Percentiles rank a stretch among this genome's conserved stretches.
Evolutionary conservation across 441 rosid species (phyloP).

Genomic region (Iberis amara): DNA sequence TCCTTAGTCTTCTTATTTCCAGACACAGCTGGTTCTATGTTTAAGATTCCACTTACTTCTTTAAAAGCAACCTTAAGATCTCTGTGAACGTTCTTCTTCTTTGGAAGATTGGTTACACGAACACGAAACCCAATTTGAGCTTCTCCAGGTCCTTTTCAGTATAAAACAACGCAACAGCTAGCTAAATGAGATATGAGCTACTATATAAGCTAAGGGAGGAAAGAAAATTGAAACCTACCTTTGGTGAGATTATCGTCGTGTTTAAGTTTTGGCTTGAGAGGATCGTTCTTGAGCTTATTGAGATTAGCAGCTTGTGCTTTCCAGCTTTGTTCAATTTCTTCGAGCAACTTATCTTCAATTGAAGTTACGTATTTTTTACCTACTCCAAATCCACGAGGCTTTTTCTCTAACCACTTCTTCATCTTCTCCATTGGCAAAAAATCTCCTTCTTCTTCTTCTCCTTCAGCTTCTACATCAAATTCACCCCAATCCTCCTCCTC

Average conservation of each 20-base stretch:
- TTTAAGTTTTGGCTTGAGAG: slow-evolving; percentile 31
- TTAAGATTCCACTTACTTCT: slow-evolving; percentile 50
- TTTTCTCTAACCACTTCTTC: slow-evolving; percentile 61
- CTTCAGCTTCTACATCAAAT: slow-evolving; percentile 33
- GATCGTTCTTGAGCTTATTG: slow-evolving; percentile 52
- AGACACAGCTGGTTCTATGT: slow-evolving; percentile 56
- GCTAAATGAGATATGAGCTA: slow-evolving; percentile 6
- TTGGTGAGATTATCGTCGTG: slow-evolving; percentile 29
- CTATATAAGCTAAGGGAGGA: neutral
- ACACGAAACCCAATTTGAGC: slow-evolving; percentile 49
- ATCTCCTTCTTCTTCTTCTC: slow-evolving; percentile 38
- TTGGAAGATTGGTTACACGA: slow-evolving; percentile 61
- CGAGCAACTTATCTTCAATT: slow-evolving; percentile 67
- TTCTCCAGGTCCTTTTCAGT: slow-evolving; percentile 39
- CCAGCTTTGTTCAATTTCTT: slow-evolving; percentile 62
- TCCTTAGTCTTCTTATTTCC: slow-evolving; percentile 87
- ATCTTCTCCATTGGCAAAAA: slow-evolving; percentile 47
- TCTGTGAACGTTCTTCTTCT: slow-evolving; percentile 80
- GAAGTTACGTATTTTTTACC: slow-evolving; percentile 63
- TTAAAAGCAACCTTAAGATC: slow-evolving; percentile 67
- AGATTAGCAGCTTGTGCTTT: slow-evolving; percentile 60
- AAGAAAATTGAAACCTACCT: slow-evolving; percentile 33
- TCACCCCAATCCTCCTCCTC: slow-evolving; percentile 25
- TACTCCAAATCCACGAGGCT: slow-evolving; percentile 73
- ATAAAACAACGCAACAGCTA: slow-evolving; percentile 3